Conservation (phyloP, 306 rosid genomes). For the Begonia fuchsioides region DNA sequence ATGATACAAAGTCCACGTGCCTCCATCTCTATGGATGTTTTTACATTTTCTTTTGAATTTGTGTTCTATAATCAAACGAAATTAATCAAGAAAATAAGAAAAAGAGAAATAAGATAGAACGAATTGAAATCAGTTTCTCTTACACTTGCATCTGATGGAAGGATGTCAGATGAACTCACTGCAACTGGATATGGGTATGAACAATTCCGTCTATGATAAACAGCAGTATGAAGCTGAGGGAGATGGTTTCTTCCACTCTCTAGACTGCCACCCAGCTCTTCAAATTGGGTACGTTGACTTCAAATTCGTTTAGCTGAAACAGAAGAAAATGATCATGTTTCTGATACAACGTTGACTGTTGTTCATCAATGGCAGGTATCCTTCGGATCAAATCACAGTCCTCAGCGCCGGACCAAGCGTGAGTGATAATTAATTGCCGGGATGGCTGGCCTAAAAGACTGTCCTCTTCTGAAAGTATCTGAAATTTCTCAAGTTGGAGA, state of each 20-base stretch:
- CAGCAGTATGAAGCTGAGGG: constrained; percentile 46
- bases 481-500: too few relatives aligned
- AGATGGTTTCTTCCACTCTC: constrained; percentile 59
- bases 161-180: constrained; percentile 64
- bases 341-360: neutral
- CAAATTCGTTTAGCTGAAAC: neutral
- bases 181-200: constrained; percentile 49
- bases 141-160: constrained; percentile 48
- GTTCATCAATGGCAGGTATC: constrained; percentile 42
- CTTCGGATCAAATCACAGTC: constrained; percentile 49
- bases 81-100: neutral
- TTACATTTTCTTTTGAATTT: too few relatives aligned
- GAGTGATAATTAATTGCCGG: constrained; percentile 61
- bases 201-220: constrained; percentile 57
- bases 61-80: too few relatives aligned
- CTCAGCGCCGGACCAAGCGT: constrained; percentile 86
- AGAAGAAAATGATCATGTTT: neutral
- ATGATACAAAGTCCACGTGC: too few relatives aligned
- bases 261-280: constrained; percentile 81
- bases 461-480: too few relatives aligned
- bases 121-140: neutral
- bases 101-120: neutral
- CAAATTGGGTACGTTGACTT: constrained; percentile 58
- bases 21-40: too few relatives aligned
- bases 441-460: constrained; percentile 54